Base-by-base conservation (phyloP, 2,329 filamentous ascomycete genomes). In the Scytalidium sp. region DNA sequence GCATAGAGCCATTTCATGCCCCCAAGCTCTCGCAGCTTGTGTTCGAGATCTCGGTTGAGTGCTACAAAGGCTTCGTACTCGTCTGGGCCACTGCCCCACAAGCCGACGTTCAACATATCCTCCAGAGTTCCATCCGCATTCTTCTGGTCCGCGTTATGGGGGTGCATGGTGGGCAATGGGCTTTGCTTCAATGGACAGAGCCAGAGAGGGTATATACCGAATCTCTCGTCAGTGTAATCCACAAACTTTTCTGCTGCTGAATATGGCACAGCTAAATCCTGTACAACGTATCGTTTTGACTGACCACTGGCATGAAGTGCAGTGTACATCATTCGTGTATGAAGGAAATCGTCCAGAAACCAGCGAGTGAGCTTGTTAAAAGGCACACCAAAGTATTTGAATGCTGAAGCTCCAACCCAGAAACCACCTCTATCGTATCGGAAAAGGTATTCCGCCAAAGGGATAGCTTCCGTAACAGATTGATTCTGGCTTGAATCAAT, bases 1-100 rank as follows among this genome's bases (percentile, higher is more conserved):
- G 90, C 89, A 68, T 95, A 95, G 13, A 95, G 73, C 85, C 88
- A 94, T 71, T 95, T 95, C 70, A 86, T 81, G 2, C 90, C 90
- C 46, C 84, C 84, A 2, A 94, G 76, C 55, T 81, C 75, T 41
- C 74, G 73, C 6, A 91, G 80, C 63, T 86, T 85, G 25, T 74
- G 70, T 71, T 95, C 90, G 20, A 95, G 75, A 21, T 74, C 75
- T 19, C 86, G 79, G 67, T 95, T 95, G 61, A 81, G 80, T 23
- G 70, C 64, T 2, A 91, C 74, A 61, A 92, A 93, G 11, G 75
- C 74, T 1, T 68, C 65, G 1, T 52, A 41, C 44, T 76, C 63
- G 2, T 72, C 66, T 1, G 85, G 81, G 10, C 87, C 88, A 66
- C 84, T 88, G 9, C 89, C 89, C 89, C 90, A 96, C 27, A 95